Evolutionary conservation across 345 rosid species (phyloP), one percentile per base, ranked within the genome.

Genomic region (Pistacia vera): DNA sequence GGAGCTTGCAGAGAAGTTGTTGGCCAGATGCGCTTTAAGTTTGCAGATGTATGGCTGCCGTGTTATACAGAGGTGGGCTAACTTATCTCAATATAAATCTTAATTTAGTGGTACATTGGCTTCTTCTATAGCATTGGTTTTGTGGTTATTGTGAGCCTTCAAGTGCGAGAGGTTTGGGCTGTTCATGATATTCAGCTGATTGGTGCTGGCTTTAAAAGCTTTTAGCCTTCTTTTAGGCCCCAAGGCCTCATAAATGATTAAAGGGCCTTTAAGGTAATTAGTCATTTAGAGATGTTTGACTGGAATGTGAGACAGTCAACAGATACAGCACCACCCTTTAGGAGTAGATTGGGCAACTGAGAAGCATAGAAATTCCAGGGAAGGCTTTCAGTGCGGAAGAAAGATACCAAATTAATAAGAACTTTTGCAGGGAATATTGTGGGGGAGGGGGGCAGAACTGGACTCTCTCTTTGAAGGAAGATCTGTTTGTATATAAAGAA

Each of bases 11-110:
- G 83, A 85, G 86, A 94, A 94, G 75, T 97, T 82, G 80, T 83
- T 75, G 97, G 97, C 74, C 97, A 94, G 83, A 89, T 94, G 88
- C 75, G 82, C 87, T 71, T 85, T 97, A 83, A 92, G 99, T 85
- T 80, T 97, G 82, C 99, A 97, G 83, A 97, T 97, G 98, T 97
- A 97, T 82, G 99, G 99, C 66, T 97, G 99, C 66, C 98, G 99
- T 75, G 98, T 97, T 74, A 94, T 97, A 81, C 99, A 97, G 77
- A 97, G 98, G 99, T 97, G 81, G 69, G 68, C 36, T 63, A 60
- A 56, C 2, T 60, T 80, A 25, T 14, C 13, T 22, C 63, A 11
- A 18, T 33, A 10, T 41, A 5, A 1, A 10, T 57, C 10, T 58
- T 22, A 51, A 8, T 3, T 17, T 73, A 1, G 60, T 11, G 17